These are phyloP conservation scores for Linum lewisii DNA, from an alignment of 345 rosid genomes.

Conservation along the genomic window DNA sequence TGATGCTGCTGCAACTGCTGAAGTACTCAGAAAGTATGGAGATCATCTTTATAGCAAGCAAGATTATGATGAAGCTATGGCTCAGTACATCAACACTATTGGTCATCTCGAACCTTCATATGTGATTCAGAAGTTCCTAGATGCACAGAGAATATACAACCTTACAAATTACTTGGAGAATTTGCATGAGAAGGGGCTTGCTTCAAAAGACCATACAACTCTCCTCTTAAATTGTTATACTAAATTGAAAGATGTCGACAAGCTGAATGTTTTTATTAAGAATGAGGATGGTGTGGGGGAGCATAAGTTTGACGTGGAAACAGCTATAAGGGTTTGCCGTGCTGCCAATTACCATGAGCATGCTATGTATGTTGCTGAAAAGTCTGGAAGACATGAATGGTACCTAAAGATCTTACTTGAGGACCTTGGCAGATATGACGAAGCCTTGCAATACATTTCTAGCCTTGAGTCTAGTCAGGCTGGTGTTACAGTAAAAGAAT, in stretches of 20 bases:
- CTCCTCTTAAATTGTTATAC: slow-evolving; percentile 94
- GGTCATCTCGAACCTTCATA: slow-evolving; percentile 98
- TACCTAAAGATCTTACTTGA: slow-evolving; percentile 88
- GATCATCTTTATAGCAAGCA: slow-evolving; percentile 93
- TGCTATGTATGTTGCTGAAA: slow-evolving; percentile 97
- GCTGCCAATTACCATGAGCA: slow-evolving; percentile 98
- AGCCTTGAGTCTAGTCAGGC: slow-evolving; percentile 98
- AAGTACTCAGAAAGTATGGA: slow-evolving; percentile 93
- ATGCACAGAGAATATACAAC: slow-evolving; percentile 96
- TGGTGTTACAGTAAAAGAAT: slow-evolving; percentile 87
- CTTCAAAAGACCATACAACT: slow-evolving; percentile 98
- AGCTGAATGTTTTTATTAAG: slow-evolving; percentile 80
- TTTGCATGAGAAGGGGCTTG: slow-evolving; percentile 90
- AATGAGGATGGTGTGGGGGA: slow-evolving; percentile 88
- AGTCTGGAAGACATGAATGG: slow-evolving; percentile 95
- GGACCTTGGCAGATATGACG: slow-evolving; percentile 89
- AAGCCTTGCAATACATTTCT: slow-evolving; percentile 82
- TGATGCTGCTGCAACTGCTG: slow-evolving; percentile 97
- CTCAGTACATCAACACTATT: slow-evolving; percentile 82
- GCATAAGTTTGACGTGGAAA: slow-evolving; percentile 92
- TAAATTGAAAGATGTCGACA: slow-evolving; percentile 89
- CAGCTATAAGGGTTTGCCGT: slow-evolving; percentile 97
- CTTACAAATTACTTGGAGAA: slow-evolving; percentile 94
- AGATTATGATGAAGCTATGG: slow-evolving; percentile 94
- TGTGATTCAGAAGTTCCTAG: slow-evolving; percentile 96